Base-by-base conservation (phyloP, 73 alveolate species). In the Uronychia setigera region DNA sequence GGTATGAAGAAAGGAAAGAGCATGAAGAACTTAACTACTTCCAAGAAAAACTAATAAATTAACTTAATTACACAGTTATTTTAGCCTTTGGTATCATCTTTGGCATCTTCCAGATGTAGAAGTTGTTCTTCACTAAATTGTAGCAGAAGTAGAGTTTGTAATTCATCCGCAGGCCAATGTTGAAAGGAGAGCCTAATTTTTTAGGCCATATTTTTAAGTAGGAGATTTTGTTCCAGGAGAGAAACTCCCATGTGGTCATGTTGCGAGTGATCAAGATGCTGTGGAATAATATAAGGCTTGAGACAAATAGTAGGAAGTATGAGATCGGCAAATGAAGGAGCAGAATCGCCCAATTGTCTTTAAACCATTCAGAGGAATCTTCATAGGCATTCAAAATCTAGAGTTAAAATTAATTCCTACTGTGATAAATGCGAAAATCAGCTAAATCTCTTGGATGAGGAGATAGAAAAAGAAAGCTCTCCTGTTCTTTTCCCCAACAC, bases 181-280 rank as follows among this genome's bases (percentile, higher is more conserved):
- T 89, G 67, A 89, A 89, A 29, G 95, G 95, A 78, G 86, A 35
- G 11, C 92, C 92, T 0, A 77, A 78, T 33, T 79, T 34, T 78
- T 83, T 76, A 0, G 95, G 95, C 78, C 84, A 87, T 25, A 75
- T 87, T 32, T 46, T 80, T 81, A 92, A 76, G 59, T 93, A 93
- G 74, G 92, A 67, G 33, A 93, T 93, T 58, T 83, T 93, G 78
- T 79, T 32, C 96, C 96, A 92, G 32, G 92, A 78, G 78, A 93
- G 60, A 78, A 80, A 88, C 82, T 93, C 96, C 96, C 98, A 90
- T 5, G 95, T 90, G 11, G 95, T 90, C n/a, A 85, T 35, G 75
- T 90, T 90, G 58, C 33, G 33, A 14, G 84, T 19, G 26, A 76
- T 74, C 33, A 90, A 59, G 32, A 32, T 33, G 0, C 74, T 59